Base-by-base conservation (phyloP, 2,329 filamentous ascomycete genomes). In the Trichoderma sp. region DNA sequence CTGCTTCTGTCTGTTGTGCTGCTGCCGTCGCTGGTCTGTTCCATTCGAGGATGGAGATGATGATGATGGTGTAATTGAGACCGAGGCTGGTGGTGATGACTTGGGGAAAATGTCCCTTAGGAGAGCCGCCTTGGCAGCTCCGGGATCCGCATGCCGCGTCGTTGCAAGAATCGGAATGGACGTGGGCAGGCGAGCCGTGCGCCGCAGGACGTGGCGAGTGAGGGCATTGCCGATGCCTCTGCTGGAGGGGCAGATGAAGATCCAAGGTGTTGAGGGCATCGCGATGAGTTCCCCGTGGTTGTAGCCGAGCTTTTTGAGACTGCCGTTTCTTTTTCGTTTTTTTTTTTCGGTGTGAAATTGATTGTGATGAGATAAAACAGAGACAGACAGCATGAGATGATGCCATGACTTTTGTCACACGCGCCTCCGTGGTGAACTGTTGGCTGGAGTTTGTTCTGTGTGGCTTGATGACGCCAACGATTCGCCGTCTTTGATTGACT, bases 151-250 rank as follows among this genome's bases (percentile, higher is more conserved):
- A 41, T 66, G 66, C 39, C 81, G 82, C 24, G 78, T 77, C 2
- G 78, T 80, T 2, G 79, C 78, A 3, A 84, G 76, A 69, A 85
- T 79, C 39, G 83, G 83, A 5, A 82, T 69, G 5, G 75, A 77
- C 5, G 81, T 69, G 5, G 75, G 77, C 3, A 75, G 77, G 2
- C 81, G 84, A 5, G 76, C 78, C 7, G 75, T 79, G 59, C 50
- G 50, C 17, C 59, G 59, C 14, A 83, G 79, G 28, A 84, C 77
- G 65, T 82, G 79, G 0, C 81, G 77, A 12, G 81, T 80, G 14
- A 86, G 76, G 48, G 80, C 78, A 67, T 80, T 74, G 56, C 82
- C 81, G 52, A 84, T 81, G 68, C 82, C 82, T 28, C 82, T 76
- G 70, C 75, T 80, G 19, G 81, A 78, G 0, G 82, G 80, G 48